Base-by-base conservation (phyloP, 805 yeast species). In the Vanderwaltozyma verrucispora region DNA sequence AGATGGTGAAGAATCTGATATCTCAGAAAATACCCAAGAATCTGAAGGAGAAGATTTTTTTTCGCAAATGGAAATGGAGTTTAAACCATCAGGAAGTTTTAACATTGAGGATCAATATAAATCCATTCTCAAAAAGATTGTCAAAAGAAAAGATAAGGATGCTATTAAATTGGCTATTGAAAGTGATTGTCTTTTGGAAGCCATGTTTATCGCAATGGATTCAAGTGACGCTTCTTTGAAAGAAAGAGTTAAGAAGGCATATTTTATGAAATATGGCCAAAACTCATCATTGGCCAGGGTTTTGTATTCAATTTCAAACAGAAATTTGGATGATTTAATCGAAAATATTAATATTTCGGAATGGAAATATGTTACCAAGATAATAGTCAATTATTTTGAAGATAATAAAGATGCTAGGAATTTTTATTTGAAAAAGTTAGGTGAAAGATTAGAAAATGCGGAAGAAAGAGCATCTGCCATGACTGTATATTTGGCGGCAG, bases 331-430 rank as follows among this genome's bases (percentile, higher is more conserved):
- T 25, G 97, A 89, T 56, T 56, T 92, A 43, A 89, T 87, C 25
- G 69, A 72, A 33, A 79, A 87, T 54, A 81, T 82, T 21, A 81
- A 83, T 52, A 76, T 89, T 29, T 51, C 69, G 3, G 77, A 83
- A 46, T 92, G 98, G 98, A 80, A 76, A 49, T 79, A 77, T 29
- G 75, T 83, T 47, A 83, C 87, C 13, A 66, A 72, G 29, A 71
- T 85, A n/a, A 71, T 88, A 39, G 56, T 75, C 36, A 71, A 84
- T 3, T 42, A 43, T 17, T 80, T 71, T 49, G 56, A 71, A 30
- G 46, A 62, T 14, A 71, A 70, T 46, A 62, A 61, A 4, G 61
- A 60, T 2, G 67, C 68, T 28, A 81, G 73, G 59, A 72, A 72
- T 47, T 48, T 61, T 8, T 70, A 77, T 44, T 70, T 83, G 42